Percentiles rank a stretch among this genome's conserved stretches.
phyloP scores from a whole-genome alignment of 495 filamentous ascomycete species.

The Rusavskia elegans region DNA sequence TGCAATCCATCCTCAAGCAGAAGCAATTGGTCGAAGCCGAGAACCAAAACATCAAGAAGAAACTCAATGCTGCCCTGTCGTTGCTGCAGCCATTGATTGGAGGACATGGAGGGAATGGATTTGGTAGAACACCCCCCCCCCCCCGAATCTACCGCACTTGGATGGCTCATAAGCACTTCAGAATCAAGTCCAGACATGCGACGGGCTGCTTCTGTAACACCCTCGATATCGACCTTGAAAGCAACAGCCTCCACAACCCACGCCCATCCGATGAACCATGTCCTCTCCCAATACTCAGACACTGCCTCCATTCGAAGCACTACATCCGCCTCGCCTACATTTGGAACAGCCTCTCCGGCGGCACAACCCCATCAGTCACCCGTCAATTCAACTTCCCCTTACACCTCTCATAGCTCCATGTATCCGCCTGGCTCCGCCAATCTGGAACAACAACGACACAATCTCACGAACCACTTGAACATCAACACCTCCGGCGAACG shows the following conservation, averaged over 20 bases:
- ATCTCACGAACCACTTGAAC: slow-evolving; percentile 38
- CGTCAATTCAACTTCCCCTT: background rate
- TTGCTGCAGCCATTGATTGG: slow-evolving; percentile 47
- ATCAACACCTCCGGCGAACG: slow-evolving; percentile 35
- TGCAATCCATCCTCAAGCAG: slow-evolving; percentile 50
- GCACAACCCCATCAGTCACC: slow-evolving; percentile 4
- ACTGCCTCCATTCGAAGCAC: slow-evolving; percentile 1
- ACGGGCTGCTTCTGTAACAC: background rate
- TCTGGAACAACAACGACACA: slow-evolving; percentile 36
- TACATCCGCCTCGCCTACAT: slow-evolving; percentile 6
- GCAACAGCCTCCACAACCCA: background rate
- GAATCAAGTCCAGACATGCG: background rate
- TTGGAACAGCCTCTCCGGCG: slow-evolving; percentile 4
- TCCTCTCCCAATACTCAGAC: background rate
- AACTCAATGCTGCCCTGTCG: slow-evolving; percentile 41
- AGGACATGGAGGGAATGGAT: slow-evolving; percentile 12
- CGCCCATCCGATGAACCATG: background rate
- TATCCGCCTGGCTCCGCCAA: slow-evolving; percentile 4
- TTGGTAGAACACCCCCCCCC: slow-evolving; percentile 8
- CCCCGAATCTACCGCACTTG: background rate
- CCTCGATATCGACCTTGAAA: background rate
- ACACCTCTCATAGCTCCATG: background rate
- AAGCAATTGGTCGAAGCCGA: slow-evolving; percentile 57
- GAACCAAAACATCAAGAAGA: slow-evolving; percentile 50
- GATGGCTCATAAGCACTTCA: background rate